Evolutionary conservation across 2,329 filamentous ascomycete species (phyloP).

Genomic region (Sporothrix variecibatus): DNA sequence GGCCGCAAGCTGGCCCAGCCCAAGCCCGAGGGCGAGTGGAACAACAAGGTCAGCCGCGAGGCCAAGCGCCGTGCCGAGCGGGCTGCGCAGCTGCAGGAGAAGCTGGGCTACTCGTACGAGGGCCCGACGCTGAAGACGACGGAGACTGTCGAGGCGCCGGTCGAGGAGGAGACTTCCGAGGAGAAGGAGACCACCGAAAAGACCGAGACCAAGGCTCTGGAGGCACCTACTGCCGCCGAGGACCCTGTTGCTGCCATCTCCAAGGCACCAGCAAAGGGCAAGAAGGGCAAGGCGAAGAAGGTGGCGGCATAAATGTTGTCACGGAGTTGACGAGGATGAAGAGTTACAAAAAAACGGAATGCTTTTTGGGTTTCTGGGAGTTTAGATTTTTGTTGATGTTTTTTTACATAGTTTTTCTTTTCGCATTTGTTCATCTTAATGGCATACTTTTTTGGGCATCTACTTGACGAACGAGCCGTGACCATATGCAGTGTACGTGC

Average conservation of each 20-base stretch:
- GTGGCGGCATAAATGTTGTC: conserved; percentile 31
- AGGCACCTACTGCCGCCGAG: conserved; percentile 10
- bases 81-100: conserved; percentile 70
- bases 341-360: not conserved
- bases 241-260: conserved; percentile 30
- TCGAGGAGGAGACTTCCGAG: conserved; percentile 33
- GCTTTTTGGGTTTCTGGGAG: conserved; percentile 22
- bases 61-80: conserved; percentile 68
- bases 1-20: conserved; percentile 73
- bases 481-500: not conserved
- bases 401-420: not conserved
- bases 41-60: conserved; percentile 72
- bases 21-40: conserved; percentile 74
- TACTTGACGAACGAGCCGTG: not conserved
- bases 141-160: conserved; percentile 43
- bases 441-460: not conserved
- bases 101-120: conserved; percentile 79
- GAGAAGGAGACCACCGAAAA: not conserved
- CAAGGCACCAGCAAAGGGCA: conserved; percentile 38
- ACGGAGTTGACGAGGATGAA: not conserved
- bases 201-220: not conserved
- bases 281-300: conserved; percentile 40
- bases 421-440: not conserved
- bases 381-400: not conserved
- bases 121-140: conserved; percentile 67